These are phyloP conservation scores for Besnoitia besnoiti DNA, from an alignment of 169 alveolate species.

Conservation along the genomic window DNA sequence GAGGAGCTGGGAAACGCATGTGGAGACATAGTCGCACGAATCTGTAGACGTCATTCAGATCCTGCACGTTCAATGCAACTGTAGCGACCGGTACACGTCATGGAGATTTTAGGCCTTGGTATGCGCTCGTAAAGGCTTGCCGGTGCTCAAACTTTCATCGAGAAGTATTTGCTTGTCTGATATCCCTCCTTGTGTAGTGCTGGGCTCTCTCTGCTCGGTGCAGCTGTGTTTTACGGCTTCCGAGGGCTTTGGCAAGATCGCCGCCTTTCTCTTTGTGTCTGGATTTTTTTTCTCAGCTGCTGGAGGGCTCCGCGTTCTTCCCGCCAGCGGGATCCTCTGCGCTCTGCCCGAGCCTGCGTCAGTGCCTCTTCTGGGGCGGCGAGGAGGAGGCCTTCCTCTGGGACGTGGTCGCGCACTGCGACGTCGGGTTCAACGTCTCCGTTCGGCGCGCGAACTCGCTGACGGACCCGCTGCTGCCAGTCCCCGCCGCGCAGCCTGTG, in stretches of 20 bases:
- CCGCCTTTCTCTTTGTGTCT: too few species aligned
- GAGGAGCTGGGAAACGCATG: too few species aligned
- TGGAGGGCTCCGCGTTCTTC: background rate
- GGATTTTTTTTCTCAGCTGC: background rate
- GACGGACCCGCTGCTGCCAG: constrained; percentile 26
- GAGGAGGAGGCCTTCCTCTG: constrained; percentile 6
- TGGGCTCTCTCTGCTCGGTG: background rate
- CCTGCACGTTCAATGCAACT: too few species aligned
- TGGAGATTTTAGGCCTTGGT: too few species aligned
- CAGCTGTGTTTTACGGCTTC: background rate
- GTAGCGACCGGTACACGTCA: too few species aligned
- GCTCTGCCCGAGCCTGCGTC: background rate
- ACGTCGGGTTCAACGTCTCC: constrained; percentile 20
- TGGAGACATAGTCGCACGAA: too few species aligned
- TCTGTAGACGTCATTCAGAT: too few species aligned
- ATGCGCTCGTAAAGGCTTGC: too few species aligned
- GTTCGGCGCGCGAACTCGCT: constrained; percentile 15
- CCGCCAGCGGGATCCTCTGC: background rate
- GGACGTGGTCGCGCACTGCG: constrained; percentile 39
- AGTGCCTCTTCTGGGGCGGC: constrained; percentile 25
- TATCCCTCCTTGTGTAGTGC: background rate
- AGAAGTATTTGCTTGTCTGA: too few species aligned
- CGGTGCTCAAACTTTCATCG: too few species aligned
- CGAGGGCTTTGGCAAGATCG: too few species aligned
- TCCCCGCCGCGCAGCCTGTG: constrained; percentile 34